Evolutionary conservation across 352 stramenopile species (phyloP), one percentile per base, ranked within the genome.

Genomic region (Phytophthora uliginosa): DNA sequence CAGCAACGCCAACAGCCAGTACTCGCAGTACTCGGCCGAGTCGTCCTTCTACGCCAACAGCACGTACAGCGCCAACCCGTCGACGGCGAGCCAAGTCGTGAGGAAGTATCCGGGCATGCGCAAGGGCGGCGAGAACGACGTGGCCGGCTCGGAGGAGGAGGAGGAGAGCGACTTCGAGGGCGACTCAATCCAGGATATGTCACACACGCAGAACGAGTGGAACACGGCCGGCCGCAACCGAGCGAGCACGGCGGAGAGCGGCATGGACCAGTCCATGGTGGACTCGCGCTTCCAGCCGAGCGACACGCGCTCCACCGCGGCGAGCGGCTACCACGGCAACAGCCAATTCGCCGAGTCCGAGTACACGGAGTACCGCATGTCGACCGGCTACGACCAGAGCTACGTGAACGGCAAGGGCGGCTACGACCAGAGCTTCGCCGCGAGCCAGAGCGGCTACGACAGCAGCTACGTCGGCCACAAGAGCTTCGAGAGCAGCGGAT

Each of bases 81-180:
- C 71, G 1, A 56, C 51, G 8, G 69, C 58, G 0, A 71, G 68
- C 38, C 64, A 79, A 6, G 56, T 77, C 3, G 67, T 68, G 2
- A 55, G 53, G 38, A 48, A 83, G 28, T 84, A 84, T 28, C 71
- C 79, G 13, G 65, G 62, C 7, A 60, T 77, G 38, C 59, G 63
- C 1, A 57, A 74, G 40, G 63, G 66, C 17, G 58, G 65, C 4
- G 58, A 55, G 2, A 85, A 84, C 57, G 73, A 88, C 34, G 68
- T 82, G 10, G 42, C 24, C 7, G 78, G 76, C n/a, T 78, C 56
- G 2, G 71, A 77, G 7, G 77, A 74, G 24, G 77, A 74, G 24
- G 77, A 79, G n/a, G 76, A 84, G 24, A 82, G 71, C 55, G 80
- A 85, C 31, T 73, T 70, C 50, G 76, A 85, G 26, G 74, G 80